Conservation (phyloP, 257 asterid genomes). For the Solanum paucissectum region DNA sequence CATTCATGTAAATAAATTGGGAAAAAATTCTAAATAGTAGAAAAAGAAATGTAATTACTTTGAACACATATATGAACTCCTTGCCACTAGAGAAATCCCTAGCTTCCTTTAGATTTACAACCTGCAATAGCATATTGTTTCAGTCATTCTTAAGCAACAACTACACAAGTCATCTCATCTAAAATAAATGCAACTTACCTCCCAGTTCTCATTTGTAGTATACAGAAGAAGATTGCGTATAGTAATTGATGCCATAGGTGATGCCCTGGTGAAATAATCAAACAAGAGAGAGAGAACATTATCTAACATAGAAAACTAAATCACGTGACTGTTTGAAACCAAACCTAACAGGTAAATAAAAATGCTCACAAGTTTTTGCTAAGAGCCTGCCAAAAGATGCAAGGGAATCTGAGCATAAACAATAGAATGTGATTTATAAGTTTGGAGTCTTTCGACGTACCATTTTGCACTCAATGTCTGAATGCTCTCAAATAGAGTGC, state of each 20-base stretch:
- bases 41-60: constrained; percentile 35
- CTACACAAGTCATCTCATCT: not conserved
- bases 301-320: not conserved
- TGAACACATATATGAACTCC: constrained; percentile 90
- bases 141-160: constrained; percentile 12
- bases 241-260: constrained; percentile 98
- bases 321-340: not conserved
- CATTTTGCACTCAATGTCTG: not conserved
- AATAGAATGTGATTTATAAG: not conserved
- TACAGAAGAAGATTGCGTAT: constrained; percentile 79
- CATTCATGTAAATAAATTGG: constrained; percentile 1
- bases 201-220: constrained; percentile 91
- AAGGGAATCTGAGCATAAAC: not conserved
- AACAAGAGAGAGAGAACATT: constrained; percentile 6
- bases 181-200: constrained; percentile 40
- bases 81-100: constrained; percentile 86
- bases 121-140: constrained; percentile 35
- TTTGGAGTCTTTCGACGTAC: not conserved
- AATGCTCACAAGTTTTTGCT: not conserved
- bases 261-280: constrained; percentile 58
- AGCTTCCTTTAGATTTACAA: constrained; percentile 92
- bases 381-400: not conserved
- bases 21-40: not conserved
- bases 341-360: not conserved
- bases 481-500: not conserved